Evolutionary conservation across 148 eudicot genomes (phyloP).

Genomic region (Diospyros lotus): DNA sequence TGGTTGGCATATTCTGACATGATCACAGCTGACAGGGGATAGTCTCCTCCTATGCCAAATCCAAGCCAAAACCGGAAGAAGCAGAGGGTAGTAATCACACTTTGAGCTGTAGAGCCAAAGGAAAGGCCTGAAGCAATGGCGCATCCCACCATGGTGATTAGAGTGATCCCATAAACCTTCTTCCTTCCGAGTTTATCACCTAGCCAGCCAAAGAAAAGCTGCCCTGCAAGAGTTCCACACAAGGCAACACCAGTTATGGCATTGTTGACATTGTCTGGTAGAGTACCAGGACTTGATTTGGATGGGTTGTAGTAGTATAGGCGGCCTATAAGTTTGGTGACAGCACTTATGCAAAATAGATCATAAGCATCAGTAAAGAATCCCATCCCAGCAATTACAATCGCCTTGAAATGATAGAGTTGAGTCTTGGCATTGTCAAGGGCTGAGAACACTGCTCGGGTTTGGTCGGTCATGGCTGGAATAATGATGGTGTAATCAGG

Average conservation of each 20-base stretch:
- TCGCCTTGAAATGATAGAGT: slow-evolving; percentile 11
- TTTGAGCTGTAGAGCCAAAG: slow-evolving; percentile 21
- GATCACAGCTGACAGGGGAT: slow-evolving; percentile 33
- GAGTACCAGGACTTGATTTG: slow-evolving; percentile 16
- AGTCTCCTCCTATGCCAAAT: slow-evolving; percentile 35
- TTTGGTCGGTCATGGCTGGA: not conserved
- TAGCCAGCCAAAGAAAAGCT: slow-evolving; percentile 30
- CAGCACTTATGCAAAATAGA: slow-evolving; percentile 9
- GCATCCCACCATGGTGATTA: slow-evolving; percentile 30
- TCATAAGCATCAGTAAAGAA: slow-evolving; percentile 16
- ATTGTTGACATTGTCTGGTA: slow-evolving; percentile 17
- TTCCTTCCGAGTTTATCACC: slow-evolving; percentile 40
- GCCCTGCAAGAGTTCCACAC: slow-evolving; percentile 34
- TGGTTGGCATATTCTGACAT: slow-evolving; percentile 37
- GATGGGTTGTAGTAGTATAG: slow-evolving; percentile 1
- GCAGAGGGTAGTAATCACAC: slow-evolving; percentile 32
- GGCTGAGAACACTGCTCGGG: slow-evolving; percentile 10
- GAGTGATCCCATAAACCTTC: slow-evolving; percentile 33
- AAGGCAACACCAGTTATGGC: slow-evolving; percentile 29
- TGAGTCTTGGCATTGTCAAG: slow-evolving; percentile 14
- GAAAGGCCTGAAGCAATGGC: slow-evolving; percentile 35
- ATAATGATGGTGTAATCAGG: no score
- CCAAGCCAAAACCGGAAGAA: slow-evolving; percentile 40
- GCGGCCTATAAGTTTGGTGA: slow-evolving; percentile 14
- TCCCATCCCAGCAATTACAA: slow-evolving; percentile 17